Percentiles rank a stretch among this genome's conserved stretches.
phyloP scores from a whole-genome alignment of 768 basidiomycete genomes.

The Coprinellus aureogranulatus region DNA sequence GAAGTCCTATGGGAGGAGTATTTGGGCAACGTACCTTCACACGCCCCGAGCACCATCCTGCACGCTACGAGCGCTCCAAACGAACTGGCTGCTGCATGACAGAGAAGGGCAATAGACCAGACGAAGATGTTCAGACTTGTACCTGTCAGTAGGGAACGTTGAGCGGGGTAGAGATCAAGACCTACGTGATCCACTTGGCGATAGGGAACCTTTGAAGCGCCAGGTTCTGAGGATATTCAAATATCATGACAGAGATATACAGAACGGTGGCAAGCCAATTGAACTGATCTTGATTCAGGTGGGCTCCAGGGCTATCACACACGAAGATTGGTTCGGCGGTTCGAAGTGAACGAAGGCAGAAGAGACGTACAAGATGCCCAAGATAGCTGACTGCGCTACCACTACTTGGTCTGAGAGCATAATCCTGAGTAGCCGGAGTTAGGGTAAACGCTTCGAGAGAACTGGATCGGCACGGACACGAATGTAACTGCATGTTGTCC shows the following conservation, averaged over 20 bases:
- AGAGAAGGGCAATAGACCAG: constrained; percentile 60
- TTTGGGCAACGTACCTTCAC: constrained; percentile 52
- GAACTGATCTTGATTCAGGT: constrained; percentile 65
- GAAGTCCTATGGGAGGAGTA: not conserved
- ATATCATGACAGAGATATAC: constrained; percentile 66
- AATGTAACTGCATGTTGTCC: constrained; percentile 28
- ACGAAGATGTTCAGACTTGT: constrained; percentile 60
- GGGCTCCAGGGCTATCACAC: constrained; percentile 47
- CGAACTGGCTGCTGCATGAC: constrained; percentile 69
- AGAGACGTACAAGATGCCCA: constrained; percentile 59
- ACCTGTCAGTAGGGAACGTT: not conserved
- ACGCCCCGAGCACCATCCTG: constrained; percentile 66
- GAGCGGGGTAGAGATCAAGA: not conserved
- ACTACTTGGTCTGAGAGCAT: constrained; percentile 81
- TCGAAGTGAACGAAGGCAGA: not conserved
- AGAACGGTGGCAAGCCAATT: constrained; percentile 73
- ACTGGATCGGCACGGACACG: constrained; percentile 48
- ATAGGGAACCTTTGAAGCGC: constrained; percentile 74
- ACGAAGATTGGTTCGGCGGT: not conserved
- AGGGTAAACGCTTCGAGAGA: too few relatives aligned
- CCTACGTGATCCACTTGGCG: constrained; percentile 61
- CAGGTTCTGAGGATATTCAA: constrained; percentile 75
- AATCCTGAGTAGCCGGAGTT: constrained; percentile 40
- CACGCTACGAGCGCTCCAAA: constrained; percentile 64
- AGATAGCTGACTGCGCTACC: constrained; percentile 61